Evolutionary conservation across 2,329 filamentous ascomycete genomes (phyloP).

Genomic region (Pseudogymnoascus verrucosus): DNA sequence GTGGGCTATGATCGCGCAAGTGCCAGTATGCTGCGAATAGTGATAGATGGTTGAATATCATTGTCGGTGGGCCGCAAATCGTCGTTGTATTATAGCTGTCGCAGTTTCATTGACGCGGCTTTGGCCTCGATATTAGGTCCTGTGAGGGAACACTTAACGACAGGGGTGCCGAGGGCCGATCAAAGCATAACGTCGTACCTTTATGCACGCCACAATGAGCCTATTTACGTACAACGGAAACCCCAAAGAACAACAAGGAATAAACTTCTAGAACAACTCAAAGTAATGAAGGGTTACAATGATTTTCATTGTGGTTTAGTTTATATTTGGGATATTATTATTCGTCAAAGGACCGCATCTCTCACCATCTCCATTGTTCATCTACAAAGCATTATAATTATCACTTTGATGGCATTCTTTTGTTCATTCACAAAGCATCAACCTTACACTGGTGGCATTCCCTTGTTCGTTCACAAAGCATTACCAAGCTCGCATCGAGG

Average conservation of each 20-base stretch:
- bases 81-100: slow-evolving; percentile 7
- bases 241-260: background rate
- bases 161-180: slow-evolving; percentile 7
- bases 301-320: background rate
- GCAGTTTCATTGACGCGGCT: slow-evolving; percentile 3
- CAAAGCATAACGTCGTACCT: background rate
- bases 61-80: background rate
- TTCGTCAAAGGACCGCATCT: background rate
- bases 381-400: too few species aligned
- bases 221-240: background rate
- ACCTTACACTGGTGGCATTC: too few species aligned
- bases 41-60: background rate
- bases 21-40: slow-evolving; percentile 3
- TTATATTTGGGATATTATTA: background rate
- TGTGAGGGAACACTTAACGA: slow-evolving; percentile 8
- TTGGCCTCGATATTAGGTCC: slow-evolving; percentile 5
- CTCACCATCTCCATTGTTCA: background rate
- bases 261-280: slow-evolving; percentile 6
- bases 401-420: too few species aligned
- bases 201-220: slow-evolving; percentile 5
- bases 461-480: background rate
- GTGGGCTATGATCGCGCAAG: slow-evolving; percentile 5
- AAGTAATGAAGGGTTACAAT: background rate
- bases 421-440: too few species aligned
- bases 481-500: background rate